These are phyloP conservation scores for Arachnomyces sp. DNA, from an alignment of 2,329 filamentous ascomycete species.

Conservation along the genomic window DNA sequence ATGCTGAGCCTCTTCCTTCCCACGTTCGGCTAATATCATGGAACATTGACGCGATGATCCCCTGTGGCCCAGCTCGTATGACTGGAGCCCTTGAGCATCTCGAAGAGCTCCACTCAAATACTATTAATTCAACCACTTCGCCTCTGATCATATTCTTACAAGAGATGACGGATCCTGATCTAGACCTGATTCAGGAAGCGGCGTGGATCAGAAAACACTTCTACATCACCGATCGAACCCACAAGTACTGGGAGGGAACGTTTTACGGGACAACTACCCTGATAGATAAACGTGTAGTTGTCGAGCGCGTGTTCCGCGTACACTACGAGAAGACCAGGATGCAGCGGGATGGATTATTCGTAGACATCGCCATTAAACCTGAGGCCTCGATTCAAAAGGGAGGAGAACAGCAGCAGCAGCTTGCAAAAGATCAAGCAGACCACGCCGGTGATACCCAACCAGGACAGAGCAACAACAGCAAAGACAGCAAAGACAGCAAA, in stretches of 20 bases:
- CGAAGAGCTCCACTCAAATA: constrained; percentile 18
- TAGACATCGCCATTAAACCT: constrained; percentile 34
- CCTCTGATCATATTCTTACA: constrained; percentile 43
- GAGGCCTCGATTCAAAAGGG: no score
- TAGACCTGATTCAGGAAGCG: constrained; percentile 35
- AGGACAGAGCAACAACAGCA: no score
- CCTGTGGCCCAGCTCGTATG: constrained; percentile 36
- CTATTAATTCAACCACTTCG: constrained; percentile 5
- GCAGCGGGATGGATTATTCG: constrained; percentile 48
- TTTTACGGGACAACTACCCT: constrained; percentile 48
- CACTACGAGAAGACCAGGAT: constrained; percentile 44
- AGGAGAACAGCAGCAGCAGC: no score
- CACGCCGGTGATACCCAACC: no score
- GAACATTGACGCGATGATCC: constrained; percentile 42
- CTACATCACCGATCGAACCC: constrained; percentile 41
- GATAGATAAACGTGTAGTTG: constrained; percentile 38
- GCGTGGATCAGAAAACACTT: constrained; percentile 44
- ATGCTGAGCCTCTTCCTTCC: constrained; percentile 15
- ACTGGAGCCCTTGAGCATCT: constrained; percentile 32
- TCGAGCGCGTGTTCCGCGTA: constrained; percentile 43
- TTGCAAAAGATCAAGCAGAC: no score
- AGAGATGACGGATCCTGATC: constrained; percentile 42
- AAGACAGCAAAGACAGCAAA: no score
- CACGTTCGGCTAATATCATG: constrained; percentile 26
- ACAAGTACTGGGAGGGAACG: constrained; percentile 37